Evolutionary conservation across 2,329 filamentous ascomycete genomes (phyloP), one percentile per base, ranked within the genome.

Genomic region (Neocatenulostroma microsporum): DNA sequence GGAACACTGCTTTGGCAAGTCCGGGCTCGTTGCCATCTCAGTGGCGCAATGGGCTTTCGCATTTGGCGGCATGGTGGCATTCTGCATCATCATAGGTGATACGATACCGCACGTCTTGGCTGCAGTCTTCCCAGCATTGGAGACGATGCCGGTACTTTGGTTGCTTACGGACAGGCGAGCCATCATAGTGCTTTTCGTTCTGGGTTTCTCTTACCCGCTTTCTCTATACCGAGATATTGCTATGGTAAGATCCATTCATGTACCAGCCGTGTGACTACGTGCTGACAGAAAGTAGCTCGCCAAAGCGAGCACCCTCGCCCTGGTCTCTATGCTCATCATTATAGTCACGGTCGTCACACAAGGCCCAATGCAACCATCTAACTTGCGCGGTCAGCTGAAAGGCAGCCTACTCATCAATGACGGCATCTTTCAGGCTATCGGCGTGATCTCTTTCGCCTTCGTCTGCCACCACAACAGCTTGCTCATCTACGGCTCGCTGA

Each of bases 41-140:
- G 51, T 96, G 44, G 91, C 91, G 33, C 91, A 98, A 67, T 98
- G 89, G 89, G 82, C 86, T 19, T 98, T 98, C 71, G 91, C 91
- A 3, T 98, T 96, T 68, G 91, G 91, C 39, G 91, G 91, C 47
- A 98, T 98, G 91, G 78, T 98, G 38, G 91, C 91, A 11, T 98
- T 96, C 62, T 91, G 88, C 48, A 87, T 98, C 54, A 95, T 98
- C 54, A 84, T 98, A 8, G 91, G 91, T 41, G 91, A 98, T 61
- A 88, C 85, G 1, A 95, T 98, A 56, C 91, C 91, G 3, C 85
- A 88, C 59, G 91, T 98, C 31, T 62, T 96, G 53, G 66, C 72
- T 31, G 85, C 88, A 4, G 62, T 95, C 4, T 94, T 89, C 67
- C 88, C 91, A 0, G 76, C 75, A 3, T 58, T 96, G 41, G 64